Base-by-base conservation (phyloP, 352 stramenopile species). In the Pythium phragmitis region DNA sequence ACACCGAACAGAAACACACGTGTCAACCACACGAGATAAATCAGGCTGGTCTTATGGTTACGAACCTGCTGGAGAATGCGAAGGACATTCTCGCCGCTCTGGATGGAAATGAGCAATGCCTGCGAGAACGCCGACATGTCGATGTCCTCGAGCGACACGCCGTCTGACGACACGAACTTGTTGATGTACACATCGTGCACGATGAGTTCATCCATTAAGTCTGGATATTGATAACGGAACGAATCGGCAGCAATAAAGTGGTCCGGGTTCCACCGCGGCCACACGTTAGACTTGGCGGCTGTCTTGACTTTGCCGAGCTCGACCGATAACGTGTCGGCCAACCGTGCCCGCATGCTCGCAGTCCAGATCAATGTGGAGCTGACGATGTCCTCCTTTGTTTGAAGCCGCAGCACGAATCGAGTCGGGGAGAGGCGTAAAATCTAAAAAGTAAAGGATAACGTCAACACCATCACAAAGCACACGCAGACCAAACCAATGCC, bases 231-330 rank as follows among this genome's bases (percentile, higher is more conserved):
- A 42, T 95, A 95, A 7, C 80, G 83, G 65, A 92, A 95, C 39
- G 87, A 94, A 62, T 93, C 87, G 7, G 83, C 84, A 4, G 87
- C 87, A n/a, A 95, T 65, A 63, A 95, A 93, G 50, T 95, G 85
- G 28, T 95, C 82, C 1, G 82, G 83, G 34, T 94, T 69, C 87
- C 87, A 95, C 13, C 77, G 80, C 17, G 87, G 87, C 85, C 85
- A 95, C 0, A 70, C 71, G 41, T 81, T 75, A 0, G 79, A 63
- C 13, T 57, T 63, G 6, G 78, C 79, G 9, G 81, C 81, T 5
- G 72, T 75, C 62, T 86, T 80, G n/a, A 94, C 80, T 57, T 93
- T 93, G 2, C 65, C 43, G 14, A 92, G 67, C 60, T 94, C 82
- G 11, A 64, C 65, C 11, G 65, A 54, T 19, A 94, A 58, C 19